Base-by-base conservation (phyloP, 805 yeast species). In the Tetrapisispora fleetii region DNA sequence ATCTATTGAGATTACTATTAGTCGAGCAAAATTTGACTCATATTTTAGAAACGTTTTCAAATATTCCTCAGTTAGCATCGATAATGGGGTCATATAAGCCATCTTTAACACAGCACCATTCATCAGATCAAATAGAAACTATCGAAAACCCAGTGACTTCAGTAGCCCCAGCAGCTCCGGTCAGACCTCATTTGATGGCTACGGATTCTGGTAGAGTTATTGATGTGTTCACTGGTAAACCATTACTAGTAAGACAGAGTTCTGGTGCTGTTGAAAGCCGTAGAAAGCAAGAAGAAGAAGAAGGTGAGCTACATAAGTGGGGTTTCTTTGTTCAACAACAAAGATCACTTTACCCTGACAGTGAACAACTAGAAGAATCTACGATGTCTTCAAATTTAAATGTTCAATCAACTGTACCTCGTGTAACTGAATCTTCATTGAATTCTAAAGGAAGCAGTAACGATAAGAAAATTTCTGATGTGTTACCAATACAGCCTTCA, bases 271-370 rank as follows among this genome's bases (percentile, higher is more conserved):
- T 85, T 0, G 75, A 85, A 2, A 59, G 67, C 13, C 80, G 84
- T 58, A 87, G 89, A 16, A 82, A 79, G 63, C 87, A 85, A 64
- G 96, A 88, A 61, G 81, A 81, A 52, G 97, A 89, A 62, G 97
- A 89, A 70, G 97, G 96, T 57, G 95, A 85, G 59, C 75, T 88
- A 54, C 96, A 86, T 64, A 80, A 84, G 67, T 80, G 88, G 81
- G 95, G 95, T 18, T 79, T 80, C 58, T 85, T 79, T 58, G 81
- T 87, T 54, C 85, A 81, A 60, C 86, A 80, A 58, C 78, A 82
- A 51, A 57, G 66, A 17, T 67, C 69, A 51, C 46, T 62, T 33
- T 65, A 63, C 46, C 69, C 69, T 14, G 47, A 47, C 59, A 60
- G 28, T 48, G 48, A 46, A 40, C 27, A 17, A 8, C 36, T 37